Base-by-base conservation (phyloP, 2,329 filamentous ascomycete species). In the Cladosporium sp. region DNA sequence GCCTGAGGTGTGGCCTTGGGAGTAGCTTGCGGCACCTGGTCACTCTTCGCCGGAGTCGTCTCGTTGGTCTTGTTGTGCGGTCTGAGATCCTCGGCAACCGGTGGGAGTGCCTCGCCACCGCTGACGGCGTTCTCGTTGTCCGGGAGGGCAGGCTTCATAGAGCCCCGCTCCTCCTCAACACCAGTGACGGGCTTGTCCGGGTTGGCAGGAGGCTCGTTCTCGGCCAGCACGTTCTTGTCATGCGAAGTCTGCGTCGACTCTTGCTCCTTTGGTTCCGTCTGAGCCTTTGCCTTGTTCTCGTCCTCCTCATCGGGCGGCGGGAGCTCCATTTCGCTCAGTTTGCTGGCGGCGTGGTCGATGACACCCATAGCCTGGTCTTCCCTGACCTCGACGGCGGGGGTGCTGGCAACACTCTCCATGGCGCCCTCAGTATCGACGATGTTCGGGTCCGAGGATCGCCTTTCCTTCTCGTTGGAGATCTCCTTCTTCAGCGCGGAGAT, bases 161-260 rank as follows among this genome's bases (percentile, higher is more conserved):
- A 56, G 9, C 62, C 67, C 10, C 70, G 65, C 53, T 68, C 62
- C 46, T 76, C 74, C 60, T 74, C 68, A 2, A 61, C 73, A 33
- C 64, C 70, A 16, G 72, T 71, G 9, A 65, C 66, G 52, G 61
- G 61, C 63, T 76, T 76, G 61, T 77, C 74, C 19, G 71, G 72
- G 43, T 73, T 73, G 10, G 65, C 67, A n/a, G 63, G 63, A 18
- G 66, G 61, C 43, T 46, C 54, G 32, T 59, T 58, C 48, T 61
- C 61, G 44, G 58, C 58, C 14, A 48, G 49, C 41, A 16, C 37
- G 8, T 56, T 37, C 11, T 56, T 33, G 19, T 44, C 45, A 28
- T 28, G 5, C 3, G 22, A 28, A 14, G 18, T 35, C 2, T 28
- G 13, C 38, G 51, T 31, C 11, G 13, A 11, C 19, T 34, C 32